phyloP scores from a whole-genome alignment of 1,139 yeast species.

The Debaryomyces sp. region DNA sequence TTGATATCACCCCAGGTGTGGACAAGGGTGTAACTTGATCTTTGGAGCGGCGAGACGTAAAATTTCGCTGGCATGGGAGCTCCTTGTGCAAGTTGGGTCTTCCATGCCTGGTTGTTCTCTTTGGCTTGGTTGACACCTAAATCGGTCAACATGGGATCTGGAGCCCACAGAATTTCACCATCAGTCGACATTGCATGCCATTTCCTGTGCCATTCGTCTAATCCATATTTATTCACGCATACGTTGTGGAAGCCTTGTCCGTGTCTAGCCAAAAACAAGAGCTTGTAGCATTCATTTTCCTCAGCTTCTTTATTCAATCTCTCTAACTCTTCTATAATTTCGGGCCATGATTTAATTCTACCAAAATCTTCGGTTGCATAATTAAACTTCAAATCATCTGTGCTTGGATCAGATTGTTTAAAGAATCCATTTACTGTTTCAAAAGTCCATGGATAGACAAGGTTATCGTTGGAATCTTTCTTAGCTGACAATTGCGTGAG shows the following conservation, averaged over 20 bases:
- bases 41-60: constrained; percentile 67
- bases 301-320: constrained; percentile 39
- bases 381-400: constrained; percentile 54
- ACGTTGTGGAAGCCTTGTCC: constrained; percentile 80
- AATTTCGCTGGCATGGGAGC: constrained; percentile 59
- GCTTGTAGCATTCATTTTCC: constrained; percentile 50
- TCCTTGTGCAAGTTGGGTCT: constrained; percentile 46
- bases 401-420: constrained; percentile 49
- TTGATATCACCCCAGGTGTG: constrained; percentile 54
- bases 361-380: constrained; percentile 56
- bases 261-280: constrained; percentile 69
- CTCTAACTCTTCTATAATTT: constrained; percentile 35
- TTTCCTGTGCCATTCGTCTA: constrained; percentile 57
- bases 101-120: constrained; percentile 50
- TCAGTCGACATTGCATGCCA: constrained; percentile 59
- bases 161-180: constrained; percentile 63
- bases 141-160: constrained; percentile 67
- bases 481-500: constrained; percentile 11
- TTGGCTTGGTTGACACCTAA: constrained; percentile 53
- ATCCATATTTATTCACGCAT: constrained; percentile 60
- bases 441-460: constrained; percentile 43
- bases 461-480: constrained; percentile 21
- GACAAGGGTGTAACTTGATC: constrained; percentile 62
- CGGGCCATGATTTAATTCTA: constrained; percentile 46
- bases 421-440: constrained; percentile 56